Base-by-base conservation (phyloP, 2,329 filamentous ascomycete genomes). In the Colletotrichum cuscutae region DNA sequence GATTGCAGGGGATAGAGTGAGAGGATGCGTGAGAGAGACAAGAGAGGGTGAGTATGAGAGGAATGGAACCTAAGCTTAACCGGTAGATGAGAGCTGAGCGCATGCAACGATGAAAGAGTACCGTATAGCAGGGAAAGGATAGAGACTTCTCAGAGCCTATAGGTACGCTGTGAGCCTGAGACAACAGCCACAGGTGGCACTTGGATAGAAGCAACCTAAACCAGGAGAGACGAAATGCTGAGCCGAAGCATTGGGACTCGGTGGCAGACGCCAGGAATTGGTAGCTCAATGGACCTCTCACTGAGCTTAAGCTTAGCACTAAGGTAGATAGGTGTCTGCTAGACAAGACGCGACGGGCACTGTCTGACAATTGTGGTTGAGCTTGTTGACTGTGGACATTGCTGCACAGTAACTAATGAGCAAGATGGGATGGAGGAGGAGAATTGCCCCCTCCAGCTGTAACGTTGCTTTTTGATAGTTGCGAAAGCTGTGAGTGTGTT, bases 381-480 rank as follows among this genome's bases (percentile, higher is more conserved):
- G 35, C 49, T 37, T 37, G 49, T 65, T 42, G 58, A 24, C 37
- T 42, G 37, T 42, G 53, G 46, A 54, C 8, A 15, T 24, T 7
- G 11, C 26, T 32, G 30, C 8, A 32, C 30, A 11, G 30, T 32
- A 32, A 4, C 1, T 11, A 1, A 32, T 32, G 30, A 1, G 8
- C 30, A 30, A 46, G 52, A 32, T 46, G 52, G 46, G 8, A 49
- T 24, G 28, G 22, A 8, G 52, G 65, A 65, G 49, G 60, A 52
- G 28, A 70, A 57, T 60, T 54, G 65, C 70, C 71, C 66, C 60
- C 71, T 65, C 66, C 71, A 70, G 71, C 12, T 73, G 71, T 65
- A 73, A 73, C 71, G 71, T 73, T 73, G 71, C 71, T 60, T 73
- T 73, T 42, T 65, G 66, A 62, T 65, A 71, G 56, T 32, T 19